Percentiles rank a stretch among this genome's conserved stretches.
Conservation (phyloP, 768 basidiomycete genomes). For the Fomitopsis pulvina region DNA sequence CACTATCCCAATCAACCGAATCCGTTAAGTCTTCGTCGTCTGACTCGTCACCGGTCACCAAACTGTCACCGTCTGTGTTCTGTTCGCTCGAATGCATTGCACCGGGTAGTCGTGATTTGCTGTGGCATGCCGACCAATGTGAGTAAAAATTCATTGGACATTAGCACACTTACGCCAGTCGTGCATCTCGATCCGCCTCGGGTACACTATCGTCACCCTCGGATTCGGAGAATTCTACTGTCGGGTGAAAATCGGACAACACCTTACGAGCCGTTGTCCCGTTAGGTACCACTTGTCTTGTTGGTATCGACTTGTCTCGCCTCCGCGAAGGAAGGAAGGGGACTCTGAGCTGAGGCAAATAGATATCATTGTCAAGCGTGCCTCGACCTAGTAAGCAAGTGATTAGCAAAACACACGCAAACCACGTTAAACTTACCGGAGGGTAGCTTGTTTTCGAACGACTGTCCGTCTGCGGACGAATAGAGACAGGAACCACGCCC, state of each 20-base stretch:
- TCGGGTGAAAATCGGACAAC: background rate
- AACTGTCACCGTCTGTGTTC: slow-evolving; percentile 41
- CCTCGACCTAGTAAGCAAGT: slow-evolving; percentile 14
- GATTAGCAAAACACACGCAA: slow-evolving; percentile 2
- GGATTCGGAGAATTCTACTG: background rate
- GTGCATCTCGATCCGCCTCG: slow-evolving; percentile 62
- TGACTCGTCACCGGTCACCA: slow-evolving; percentile 73
- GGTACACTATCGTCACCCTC: slow-evolving; percentile 11
- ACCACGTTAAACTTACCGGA: slow-evolving; percentile 13
- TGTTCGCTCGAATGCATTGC: slow-evolving; percentile 17
- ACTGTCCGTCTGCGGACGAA: slow-evolving; percentile 14
- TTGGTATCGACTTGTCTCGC: background rate
- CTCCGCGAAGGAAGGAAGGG: slow-evolving; percentile 7
- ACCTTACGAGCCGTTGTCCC: background rate
- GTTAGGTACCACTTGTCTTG: background rate
- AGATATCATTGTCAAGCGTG: slow-evolving; percentile 44
- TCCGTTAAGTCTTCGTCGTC: slow-evolving; percentile 69
- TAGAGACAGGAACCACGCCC: slow-evolving; percentile 55
- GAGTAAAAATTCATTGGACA: background rate
- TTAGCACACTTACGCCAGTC: slow-evolving; percentile 48
- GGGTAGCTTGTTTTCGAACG: slow-evolving; percentile 1
- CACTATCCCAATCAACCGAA: slow-evolving; percentile 28
- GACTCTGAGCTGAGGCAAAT: slow-evolving; percentile 34
- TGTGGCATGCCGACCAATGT: slow-evolving; percentile 18
- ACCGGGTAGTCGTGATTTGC: slow-evolving; percentile 47